These are phyloP conservation scores for Amauroascus verrucosus DNA, from an alignment of 2,329 filamentous ascomycete genomes.

Conservation along the genomic window DNA sequence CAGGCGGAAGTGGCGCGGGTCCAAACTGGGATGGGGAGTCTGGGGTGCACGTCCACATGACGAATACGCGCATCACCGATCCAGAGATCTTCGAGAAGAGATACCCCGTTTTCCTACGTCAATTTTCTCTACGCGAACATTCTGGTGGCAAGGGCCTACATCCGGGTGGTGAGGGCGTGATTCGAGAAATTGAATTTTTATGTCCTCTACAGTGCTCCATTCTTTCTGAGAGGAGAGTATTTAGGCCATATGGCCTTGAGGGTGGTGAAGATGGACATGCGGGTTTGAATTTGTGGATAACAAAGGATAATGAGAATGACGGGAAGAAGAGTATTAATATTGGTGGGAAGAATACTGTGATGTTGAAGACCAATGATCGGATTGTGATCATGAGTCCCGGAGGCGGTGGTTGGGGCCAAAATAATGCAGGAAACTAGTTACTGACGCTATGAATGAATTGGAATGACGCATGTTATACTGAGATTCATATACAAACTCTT, in stretches of 20 bases:
- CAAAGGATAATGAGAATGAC: slow-evolving; percentile 52
- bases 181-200: slow-evolving; percentile 75
- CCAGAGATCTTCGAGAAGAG: slow-evolving; percentile 70
- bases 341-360: slow-evolving; percentile 53
- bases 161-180: slow-evolving; percentile 62
- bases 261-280: slow-evolving; percentile 70
- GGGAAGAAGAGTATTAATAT: slow-evolving; percentile 47
- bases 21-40: slow-evolving; percentile 64
- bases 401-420: slow-evolving; percentile 28
- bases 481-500: no score
- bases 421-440: background rate
- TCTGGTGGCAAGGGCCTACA: slow-evolving; percentile 59
- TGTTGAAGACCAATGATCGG: slow-evolving; percentile 49
- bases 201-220: slow-evolving; percentile 73
- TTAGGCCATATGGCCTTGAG: slow-evolving; percentile 69
- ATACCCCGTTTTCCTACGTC: slow-evolving; percentile 64
- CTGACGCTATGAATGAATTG: background rate
- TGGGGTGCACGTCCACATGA: slow-evolving; percentile 78
- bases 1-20: slow-evolving; percentile 67
- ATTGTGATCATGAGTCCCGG: slow-evolving; percentile 53
- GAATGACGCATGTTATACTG: background rate
- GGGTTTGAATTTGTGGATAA: slow-evolving; percentile 80
- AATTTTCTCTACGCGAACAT: slow-evolving; percentile 57
- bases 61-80: slow-evolving; percentile 78
- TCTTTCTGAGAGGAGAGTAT: slow-evolving; percentile 64